Conservation (phyloP, 345 rosid species). For the Acer saccharum region DNA sequence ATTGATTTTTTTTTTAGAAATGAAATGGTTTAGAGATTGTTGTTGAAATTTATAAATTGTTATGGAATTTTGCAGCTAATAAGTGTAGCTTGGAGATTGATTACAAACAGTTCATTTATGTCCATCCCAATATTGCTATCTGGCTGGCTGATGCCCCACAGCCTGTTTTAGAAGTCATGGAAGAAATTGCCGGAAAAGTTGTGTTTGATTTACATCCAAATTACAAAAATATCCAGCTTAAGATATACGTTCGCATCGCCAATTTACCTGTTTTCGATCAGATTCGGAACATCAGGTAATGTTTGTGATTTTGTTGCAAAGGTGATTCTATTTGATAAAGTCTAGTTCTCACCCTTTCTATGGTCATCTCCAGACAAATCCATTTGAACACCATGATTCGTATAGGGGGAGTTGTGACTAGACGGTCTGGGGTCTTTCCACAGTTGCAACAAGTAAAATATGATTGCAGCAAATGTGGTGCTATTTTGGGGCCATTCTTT, state of each 20-base stretch:
- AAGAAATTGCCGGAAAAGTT: constrained; percentile 75
- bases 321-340: background rate
- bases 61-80: constrained; percentile 63
- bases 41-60: background rate
- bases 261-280: constrained; percentile 94
- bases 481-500: constrained; percentile 87
- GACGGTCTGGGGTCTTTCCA: constrained; percentile 98
- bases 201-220: constrained; percentile 88
- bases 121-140: constrained; percentile 94
- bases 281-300: constrained; percentile 88
- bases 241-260: constrained; percentile 82
- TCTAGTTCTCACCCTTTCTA: constrained; percentile 12
- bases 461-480: constrained; percentile 96
- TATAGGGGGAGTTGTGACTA: constrained; percentile 96
- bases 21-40: background rate
- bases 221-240: constrained; percentile 81
- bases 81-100: constrained; percentile 92
- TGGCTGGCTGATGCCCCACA: constrained; percentile 99
- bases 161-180: constrained; percentile 97
- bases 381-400: constrained; percentile 98
- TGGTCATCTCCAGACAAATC: constrained; percentile 65
- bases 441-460: constrained; percentile 98
- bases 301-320: background rate
- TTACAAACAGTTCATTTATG: constrained; percentile 83
- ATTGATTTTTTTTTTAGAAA: background rate